Evolutionary conservation across 1,139 yeast species (phyloP).

Genomic region (Protomyces pachydermus): DNA sequence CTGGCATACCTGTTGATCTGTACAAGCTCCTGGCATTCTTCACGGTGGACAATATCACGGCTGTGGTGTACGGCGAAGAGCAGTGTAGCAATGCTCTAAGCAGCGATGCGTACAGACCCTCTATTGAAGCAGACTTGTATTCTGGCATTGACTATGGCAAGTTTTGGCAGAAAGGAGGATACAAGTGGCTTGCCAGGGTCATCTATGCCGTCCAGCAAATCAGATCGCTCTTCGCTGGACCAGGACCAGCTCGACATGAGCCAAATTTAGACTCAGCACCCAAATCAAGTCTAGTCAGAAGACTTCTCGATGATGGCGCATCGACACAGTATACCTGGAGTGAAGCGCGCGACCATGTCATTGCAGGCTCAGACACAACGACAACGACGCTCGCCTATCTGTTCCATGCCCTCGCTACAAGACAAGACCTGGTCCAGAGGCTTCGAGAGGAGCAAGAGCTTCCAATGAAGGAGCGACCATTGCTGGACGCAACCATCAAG

Average conservation of each 20-base stretch:
- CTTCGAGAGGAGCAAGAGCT: conserved; percentile 49
- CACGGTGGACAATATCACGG: conserved; percentile 66
- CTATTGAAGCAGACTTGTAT: not conserved
- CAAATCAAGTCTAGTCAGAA: not conserved
- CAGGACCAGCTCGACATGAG: not conserved
- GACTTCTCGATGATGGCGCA: not conserved
- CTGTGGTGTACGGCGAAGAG: conserved; percentile 54
- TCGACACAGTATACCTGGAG: not conserved
- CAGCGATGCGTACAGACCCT: not conserved
- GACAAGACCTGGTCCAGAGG: conserved; percentile 46
- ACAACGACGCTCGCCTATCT: conserved; percentile 61
- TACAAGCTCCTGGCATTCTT: conserved; percentile 60
- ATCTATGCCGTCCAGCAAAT: not conserved
- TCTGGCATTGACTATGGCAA: not conserved
- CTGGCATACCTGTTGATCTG: conserved; percentile 45
- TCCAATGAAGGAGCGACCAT: conserved; percentile 30
- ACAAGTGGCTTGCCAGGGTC: not conserved
- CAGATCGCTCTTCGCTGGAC: not conserved
- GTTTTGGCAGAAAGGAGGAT: not conserved
- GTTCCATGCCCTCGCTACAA: conserved; percentile 55
- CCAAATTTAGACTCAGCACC: not conserved
- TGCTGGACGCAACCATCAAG: conserved; percentile 53
- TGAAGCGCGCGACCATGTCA: conserved; percentile 50
- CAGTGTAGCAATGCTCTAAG: conserved; percentile 41
- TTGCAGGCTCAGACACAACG: conserved; percentile 76